Evolutionary conservation across 2,329 filamentous ascomycete species (phyloP), one percentile per base, ranked within the genome.

Genomic region (Triangularia setosa): DNA sequence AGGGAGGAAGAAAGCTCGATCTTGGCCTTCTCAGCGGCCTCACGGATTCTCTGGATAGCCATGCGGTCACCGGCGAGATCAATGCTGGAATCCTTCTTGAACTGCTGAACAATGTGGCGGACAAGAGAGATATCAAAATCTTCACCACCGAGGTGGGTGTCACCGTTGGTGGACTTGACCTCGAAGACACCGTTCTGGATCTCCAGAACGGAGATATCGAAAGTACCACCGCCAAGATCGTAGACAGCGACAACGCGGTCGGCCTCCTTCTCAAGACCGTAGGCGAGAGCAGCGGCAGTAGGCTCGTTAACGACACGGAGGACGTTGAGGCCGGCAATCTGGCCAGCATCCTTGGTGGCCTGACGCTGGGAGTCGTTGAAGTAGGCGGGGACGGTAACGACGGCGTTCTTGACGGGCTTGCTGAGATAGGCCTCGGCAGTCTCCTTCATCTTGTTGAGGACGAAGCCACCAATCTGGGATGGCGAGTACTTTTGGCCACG

Each of bases 371-470:
- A 93, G 81, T 98, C 93, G 81, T 98, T 98, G 87, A 98, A 98
- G 86, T 98, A 98, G 74, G 93, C 93, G 69, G 93, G 93, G 40
- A 97, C 93, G 67, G 94, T 98, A 72, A 98, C 94, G 67, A 98
- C 94, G 73, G 93, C 94, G 77, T 98, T 97, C 87, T 96, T 95
- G 75, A 96, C 82, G 66, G 87, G 87, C 84, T 93, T 96, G 81
- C 90, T 88, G 70, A 97, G 87, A 83, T 96, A 97, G 68, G 90
- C 84, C 84, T 97, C 93, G 70, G 94, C 94, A 60, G 94, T 98
- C 86, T 97, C 94, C 88, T 96, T 97, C 94, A 97, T 97, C 88
- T 98, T 97, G 80, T 93, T 90, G 74, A 98, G 87, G 71, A 97
- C 86, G 80, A 97, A 97, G 76, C 93, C 94, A 86, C 94, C 94